Evolutionary conservation across 208 protist genomes (phyloP), one percentile per base, ranked within the genome.

Genomic region (Novymonas esmeraldas): DNA sequence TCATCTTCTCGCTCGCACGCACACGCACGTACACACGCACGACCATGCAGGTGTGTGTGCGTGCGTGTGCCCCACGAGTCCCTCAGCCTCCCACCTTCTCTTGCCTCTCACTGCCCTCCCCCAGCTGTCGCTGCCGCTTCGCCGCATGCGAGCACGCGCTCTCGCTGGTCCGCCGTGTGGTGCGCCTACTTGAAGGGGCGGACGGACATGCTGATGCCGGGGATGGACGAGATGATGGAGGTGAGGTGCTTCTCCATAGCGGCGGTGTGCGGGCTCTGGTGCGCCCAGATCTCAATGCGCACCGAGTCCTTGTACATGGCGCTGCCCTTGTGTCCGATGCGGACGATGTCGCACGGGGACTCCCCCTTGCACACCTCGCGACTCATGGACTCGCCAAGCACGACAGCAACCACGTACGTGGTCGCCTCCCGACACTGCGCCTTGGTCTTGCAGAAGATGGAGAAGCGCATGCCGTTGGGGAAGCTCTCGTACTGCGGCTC

Each of bases 401-500:
- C 87, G 16, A 87, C 82, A 6, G 83, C 87, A 1, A 95, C 33
- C 16, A 92, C 75, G 31, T 81, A 66, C 29, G 68, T 57, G 13
- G 86, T 63, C 0, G 78, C 77, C 29, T 81, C 77, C 14, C 89
- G 80, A 39, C 75, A 71, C 74, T 93, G 90, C 24, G 65, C 62
- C 64, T 88, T 92, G 7, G 82, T 89, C 36, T 84, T 85, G 42
- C 80, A 83, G 71, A 89, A 95, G 0, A 95, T 61, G 18, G 62
- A 81, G 34, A 95, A 70, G 55, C 87, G 85, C 31, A 57, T 51
- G 16, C 90, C 90, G 7, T 79, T 70, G 0, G 84, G 84, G 62
- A 93, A 95, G 76, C 83, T 89, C 55, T 93, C 87, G 70, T 87
- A 95, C 64, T 79, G 76, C 16, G 90, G 90, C 38, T 81, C 72